Conservation (phyloP, 805 yeast species). For the Clavispora santaluciae region DNA sequence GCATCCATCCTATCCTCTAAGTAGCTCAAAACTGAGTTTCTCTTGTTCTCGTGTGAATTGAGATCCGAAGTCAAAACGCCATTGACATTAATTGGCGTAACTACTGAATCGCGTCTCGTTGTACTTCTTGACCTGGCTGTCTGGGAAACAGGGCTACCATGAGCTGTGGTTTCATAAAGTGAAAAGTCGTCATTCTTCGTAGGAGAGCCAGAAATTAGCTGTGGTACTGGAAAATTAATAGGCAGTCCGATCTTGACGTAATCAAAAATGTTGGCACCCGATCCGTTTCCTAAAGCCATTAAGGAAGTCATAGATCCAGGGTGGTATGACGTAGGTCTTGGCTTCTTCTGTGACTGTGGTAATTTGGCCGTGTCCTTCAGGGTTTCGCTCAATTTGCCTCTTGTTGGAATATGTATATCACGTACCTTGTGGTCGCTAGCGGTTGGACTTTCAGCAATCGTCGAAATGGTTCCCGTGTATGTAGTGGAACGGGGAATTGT, state of each 20-base stretch:
- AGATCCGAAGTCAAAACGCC: slow-evolving; percentile 33
- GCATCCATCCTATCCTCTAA: slow-evolving; percentile 42
- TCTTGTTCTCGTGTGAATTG: slow-evolving; percentile 26
- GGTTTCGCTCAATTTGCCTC: background rate
- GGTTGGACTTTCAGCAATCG: slow-evolving; percentile 45
- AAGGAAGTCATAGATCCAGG: slow-evolving; percentile 49
- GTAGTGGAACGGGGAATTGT: slow-evolving; percentile 20
- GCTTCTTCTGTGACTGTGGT: slow-evolving; percentile 50
- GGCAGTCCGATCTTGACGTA: slow-evolving; percentile 33
- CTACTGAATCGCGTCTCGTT: slow-evolving; percentile 27
- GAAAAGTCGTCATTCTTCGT: slow-evolving; percentile 27
- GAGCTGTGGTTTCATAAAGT: slow-evolving; percentile 17
- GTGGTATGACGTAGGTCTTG: slow-evolving; percentile 82
- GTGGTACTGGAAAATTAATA: slow-evolving; percentile 25
- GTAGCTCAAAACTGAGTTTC: slow-evolving; percentile 38
- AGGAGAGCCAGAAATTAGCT: slow-evolving; percentile 37
- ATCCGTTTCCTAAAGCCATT: slow-evolving; percentile 13
- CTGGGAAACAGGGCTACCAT: slow-evolving; percentile 12
- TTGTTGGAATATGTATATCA: background rate
- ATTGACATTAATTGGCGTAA: slow-evolving; percentile 40
- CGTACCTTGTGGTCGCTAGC: slow-evolving; percentile 2
- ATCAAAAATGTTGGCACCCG: slow-evolving; percentile 24
- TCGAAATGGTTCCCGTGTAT: slow-evolving; percentile 36
- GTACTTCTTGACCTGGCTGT: slow-evolving; percentile 7
- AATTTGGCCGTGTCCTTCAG: slow-evolving; percentile 23